Base-by-base conservation (phyloP, 345 rosid species). In the Dipteronia sinensis region DNA sequence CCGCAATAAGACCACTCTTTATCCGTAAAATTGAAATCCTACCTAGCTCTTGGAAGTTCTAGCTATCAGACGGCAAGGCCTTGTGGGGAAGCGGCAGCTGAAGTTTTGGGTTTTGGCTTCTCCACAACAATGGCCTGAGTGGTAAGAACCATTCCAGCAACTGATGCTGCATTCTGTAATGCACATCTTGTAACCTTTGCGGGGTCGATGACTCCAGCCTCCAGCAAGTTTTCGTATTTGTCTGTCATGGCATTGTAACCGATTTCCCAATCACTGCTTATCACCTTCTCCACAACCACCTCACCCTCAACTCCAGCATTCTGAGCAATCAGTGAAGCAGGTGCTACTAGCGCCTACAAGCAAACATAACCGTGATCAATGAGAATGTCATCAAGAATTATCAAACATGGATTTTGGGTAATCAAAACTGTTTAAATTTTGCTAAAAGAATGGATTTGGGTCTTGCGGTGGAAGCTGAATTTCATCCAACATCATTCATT, bases 101-200 rank as follows among this genome's bases (percentile, higher is more conserved):
- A 49, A 65, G 90, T 80, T 86, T 87, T 95, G 8, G 94, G 92
- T 88, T 87, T 93, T 0, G 92, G 75, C 86, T 94, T 96, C 77
- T 92, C 99, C 0, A 91, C 98, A 8, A 96, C 98, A 46, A 94
- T 96, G 82, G 99, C 99, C 75, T 96, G 99, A 53, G 99, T 97
- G 73, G 98, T 97, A 72, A 97, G 78, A 49, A 94, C 98, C 99
- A 97, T 97, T 67, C 98, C 98, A 1, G 98, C 98, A 51, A 97
- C 97, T 1, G 99, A 94, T 61, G 99, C 93, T 3, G 99, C 82
- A 71, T 97, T 97, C 86, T 96, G 99, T 74, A 96, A 83, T 2
- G 90, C 98, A 76, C 99, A 94, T 86, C 98, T 89, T 1, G 95
- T 81, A 80, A 97, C 98, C 90, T 97, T 94, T 1, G 99, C 98